phyloP scores from a whole-genome alignment of 345 rosid genomes.

The Salix brachista region DNA sequence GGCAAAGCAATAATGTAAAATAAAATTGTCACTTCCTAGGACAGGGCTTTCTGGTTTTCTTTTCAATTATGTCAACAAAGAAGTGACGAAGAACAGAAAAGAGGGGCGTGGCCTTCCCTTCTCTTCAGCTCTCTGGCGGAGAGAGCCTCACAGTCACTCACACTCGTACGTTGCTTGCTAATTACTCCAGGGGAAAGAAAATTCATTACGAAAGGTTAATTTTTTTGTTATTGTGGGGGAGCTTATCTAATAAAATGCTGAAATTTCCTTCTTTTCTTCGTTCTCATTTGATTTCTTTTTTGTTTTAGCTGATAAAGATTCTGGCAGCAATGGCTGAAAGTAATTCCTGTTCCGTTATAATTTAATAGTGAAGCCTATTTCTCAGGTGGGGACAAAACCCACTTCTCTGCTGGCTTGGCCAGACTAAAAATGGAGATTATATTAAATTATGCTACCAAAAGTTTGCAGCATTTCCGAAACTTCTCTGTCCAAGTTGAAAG shows the following conservation, averaged over 20 bases:
- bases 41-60: background rate
- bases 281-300: background rate
- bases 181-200: slow-evolving; percentile 13
- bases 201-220: background rate
- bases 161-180: slow-evolving; percentile 35
- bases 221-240: background rate
- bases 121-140: background rate
- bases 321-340: slow-evolving; percentile 6
- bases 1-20: background rate
- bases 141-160: slow-evolving; percentile 6
- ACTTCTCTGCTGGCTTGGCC: background rate
- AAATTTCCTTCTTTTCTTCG: background rate
- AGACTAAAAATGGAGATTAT: background rate
- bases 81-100: slow-evolving; percentile 14
- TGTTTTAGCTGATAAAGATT: background rate
- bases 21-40: background rate
- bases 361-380: background rate
- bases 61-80: slow-evolving; percentile 6
- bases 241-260: background rate
- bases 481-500: background rate
- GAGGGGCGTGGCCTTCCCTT: background rate
- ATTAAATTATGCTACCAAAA: background rate
- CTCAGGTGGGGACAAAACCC: background rate
- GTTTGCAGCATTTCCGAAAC: background rate
- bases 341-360: background rate